Evolutionary conservation across 2,329 filamentous ascomycete genomes (phyloP).

Genomic region (Ceratocystis ficicola): DNA sequence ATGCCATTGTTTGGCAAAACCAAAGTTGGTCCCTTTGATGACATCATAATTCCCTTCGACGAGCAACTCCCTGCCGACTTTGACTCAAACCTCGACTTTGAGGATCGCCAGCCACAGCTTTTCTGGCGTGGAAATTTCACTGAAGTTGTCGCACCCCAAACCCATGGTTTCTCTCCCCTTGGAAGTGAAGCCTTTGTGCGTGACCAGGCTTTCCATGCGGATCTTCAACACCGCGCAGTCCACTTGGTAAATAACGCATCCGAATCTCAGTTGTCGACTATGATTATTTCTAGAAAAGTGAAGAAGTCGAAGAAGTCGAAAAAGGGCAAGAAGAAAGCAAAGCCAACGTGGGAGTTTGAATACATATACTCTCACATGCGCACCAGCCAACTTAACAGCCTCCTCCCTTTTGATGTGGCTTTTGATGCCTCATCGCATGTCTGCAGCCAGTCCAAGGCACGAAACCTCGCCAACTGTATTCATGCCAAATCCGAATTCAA

Average conservation of each 20-base stretch:
- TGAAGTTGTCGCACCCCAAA: constrained; percentile 7
- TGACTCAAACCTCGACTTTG: constrained; percentile 39
- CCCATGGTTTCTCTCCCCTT: constrained; percentile 12
- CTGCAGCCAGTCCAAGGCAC: constrained; percentile 12
- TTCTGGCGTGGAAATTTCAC: constrained; percentile 54
- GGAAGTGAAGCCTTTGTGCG: constrained; percentile 39
- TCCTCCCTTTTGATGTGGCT: constrained; percentile 33
- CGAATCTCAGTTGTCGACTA: constrained; percentile 39
- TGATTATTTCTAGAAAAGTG: constrained; percentile 39
- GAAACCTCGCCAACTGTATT: constrained; percentile 31
- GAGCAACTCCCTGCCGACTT: constrained; percentile 24
- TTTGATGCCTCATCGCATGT: constrained; percentile 9
- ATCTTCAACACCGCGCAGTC: constrained; percentile 60
- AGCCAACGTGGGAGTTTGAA: constrained; percentile 13
- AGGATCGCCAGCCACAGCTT: constrained; percentile 50
- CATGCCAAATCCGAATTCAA: constrained; percentile 42
- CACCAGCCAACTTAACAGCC: constrained; percentile 29
- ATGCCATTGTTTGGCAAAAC: constrained; percentile 65
- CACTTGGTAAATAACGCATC: constrained; percentile 53
- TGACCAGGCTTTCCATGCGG: constrained; percentile 47
- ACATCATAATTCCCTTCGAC: constrained; percentile 58
- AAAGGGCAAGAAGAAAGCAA: not conserved
- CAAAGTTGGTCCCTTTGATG: constrained; percentile 59
- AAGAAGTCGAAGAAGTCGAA: constrained; percentile 28
- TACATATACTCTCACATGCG: constrained; percentile 11